Conservation (phyloP, 2,329 filamentous ascomycete species). For the Cryphonectria japonica region DNA sequence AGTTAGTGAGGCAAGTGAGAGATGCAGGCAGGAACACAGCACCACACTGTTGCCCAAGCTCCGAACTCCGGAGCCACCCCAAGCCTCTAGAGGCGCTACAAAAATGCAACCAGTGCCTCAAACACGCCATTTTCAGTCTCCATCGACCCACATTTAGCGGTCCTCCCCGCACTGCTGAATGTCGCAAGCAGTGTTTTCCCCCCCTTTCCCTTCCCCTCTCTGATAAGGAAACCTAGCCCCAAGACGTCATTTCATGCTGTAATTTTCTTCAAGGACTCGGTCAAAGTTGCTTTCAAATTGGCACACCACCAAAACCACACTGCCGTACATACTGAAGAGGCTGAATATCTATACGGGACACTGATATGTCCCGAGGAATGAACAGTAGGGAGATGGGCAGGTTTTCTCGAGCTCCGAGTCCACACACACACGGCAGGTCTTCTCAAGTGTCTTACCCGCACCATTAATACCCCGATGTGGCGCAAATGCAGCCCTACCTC, state of each 20-base stretch:
- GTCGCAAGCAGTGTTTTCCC: background rate
- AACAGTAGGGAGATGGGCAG: background rate
- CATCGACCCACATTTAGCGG: constrained; percentile 19
- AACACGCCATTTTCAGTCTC: constrained; percentile 23
- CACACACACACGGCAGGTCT: background rate
- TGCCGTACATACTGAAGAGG: too few relatives aligned
- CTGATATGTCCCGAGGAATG: background rate
- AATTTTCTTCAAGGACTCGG: background rate
- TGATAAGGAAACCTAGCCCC: constrained; percentile 10
- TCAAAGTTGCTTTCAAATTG: too few relatives aligned
- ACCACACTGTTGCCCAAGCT: background rate
- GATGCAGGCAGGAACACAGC: background rate
- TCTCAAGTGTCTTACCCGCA: background rate
- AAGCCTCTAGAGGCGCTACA: background rate
- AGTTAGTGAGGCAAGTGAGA: background rate
- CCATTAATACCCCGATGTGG: background rate
- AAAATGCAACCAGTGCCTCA: background rate
- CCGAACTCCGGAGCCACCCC: background rate
- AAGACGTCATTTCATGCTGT: constrained; percentile 11
- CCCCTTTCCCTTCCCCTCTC: too few relatives aligned
- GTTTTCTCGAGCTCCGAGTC: background rate
- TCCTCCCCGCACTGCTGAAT: constrained; percentile 7
- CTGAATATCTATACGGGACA: background rate
- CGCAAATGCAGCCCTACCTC: constrained; percentile 7
- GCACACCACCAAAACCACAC: background rate